A percentile compares a stretch with the other conserved stretches of the same genome.
Evolutionary conservation across 371 early-diverging fungal genomes (phyloP).

Genomic region (Mortierella sp.): DNA sequence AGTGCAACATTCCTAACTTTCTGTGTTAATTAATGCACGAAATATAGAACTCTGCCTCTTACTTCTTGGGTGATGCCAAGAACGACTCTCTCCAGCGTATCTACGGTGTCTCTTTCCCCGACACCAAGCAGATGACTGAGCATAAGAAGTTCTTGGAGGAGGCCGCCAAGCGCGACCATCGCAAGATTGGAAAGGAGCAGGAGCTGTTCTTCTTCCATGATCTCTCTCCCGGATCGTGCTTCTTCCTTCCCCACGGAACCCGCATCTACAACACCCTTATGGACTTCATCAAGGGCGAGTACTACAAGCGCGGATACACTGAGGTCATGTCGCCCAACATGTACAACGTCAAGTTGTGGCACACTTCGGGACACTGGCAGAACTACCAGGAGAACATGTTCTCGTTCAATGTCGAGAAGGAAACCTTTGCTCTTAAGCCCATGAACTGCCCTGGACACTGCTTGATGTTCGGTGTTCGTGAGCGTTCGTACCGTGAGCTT

Average conservation of each 20-base stretch:
- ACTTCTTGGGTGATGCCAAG: slow-evolving; percentile 98
- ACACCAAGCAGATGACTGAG: slow-evolving; percentile 94
- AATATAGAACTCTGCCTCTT: slow-evolving; percentile 93
- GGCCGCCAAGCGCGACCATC: slow-evolving; percentile 98
- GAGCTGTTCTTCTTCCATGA: slow-evolving; percentile 99
- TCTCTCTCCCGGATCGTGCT: slow-evolving; percentile 96
- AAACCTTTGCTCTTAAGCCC: slow-evolving; percentile 97
- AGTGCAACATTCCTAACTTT: neutral
- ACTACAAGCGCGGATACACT: slow-evolving; percentile 83
- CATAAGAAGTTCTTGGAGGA: slow-evolving; percentile 96
- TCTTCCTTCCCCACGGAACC: slow-evolving; percentile 98
- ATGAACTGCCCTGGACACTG: slow-evolving; percentile 99
- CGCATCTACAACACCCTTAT: slow-evolving; percentile 96
- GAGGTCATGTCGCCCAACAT: slow-evolving; percentile 99
- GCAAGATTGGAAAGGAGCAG: slow-evolving; percentile 96
- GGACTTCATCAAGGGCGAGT: slow-evolving; percentile 87
- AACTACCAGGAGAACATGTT: slow-evolving; percentile 99
- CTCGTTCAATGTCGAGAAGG: slow-evolving; percentile 91
- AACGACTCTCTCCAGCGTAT: slow-evolving; percentile 99
- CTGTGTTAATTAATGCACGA: neutral
- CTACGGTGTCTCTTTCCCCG: slow-evolving; percentile 99
- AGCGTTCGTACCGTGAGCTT: slow-evolving; percentile 96
- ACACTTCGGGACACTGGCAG: slow-evolving; percentile 98
- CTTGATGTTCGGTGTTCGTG: slow-evolving; percentile 95
- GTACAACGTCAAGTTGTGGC: slow-evolving; percentile 97